A percentile compares a stretch with the other conserved stretches of the same genome.
phyloP scores from a whole-genome alignment of 179 eudicot species.

The Vitellaria paradoxa region DNA sequence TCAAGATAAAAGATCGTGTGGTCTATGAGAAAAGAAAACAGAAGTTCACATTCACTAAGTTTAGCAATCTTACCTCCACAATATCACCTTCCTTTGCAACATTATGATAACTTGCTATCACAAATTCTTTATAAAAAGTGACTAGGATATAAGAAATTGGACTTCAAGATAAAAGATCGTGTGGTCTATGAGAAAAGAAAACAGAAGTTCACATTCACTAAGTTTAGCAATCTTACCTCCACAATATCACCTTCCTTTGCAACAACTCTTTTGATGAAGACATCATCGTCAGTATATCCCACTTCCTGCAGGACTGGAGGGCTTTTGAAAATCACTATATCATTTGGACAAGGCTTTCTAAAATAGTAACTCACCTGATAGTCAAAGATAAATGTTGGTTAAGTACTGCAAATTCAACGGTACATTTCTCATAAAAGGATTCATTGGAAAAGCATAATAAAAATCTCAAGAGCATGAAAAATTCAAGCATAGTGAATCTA shows the following conservation, averaged over 20 bases:
- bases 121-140: not conserved
- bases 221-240: slow-evolving; percentile 51
- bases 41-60: not conserved
- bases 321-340: slow-evolving; percentile 86
- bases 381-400: slow-evolving; percentile 26
- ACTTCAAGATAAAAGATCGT: too few relatives aligned
- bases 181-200: not conserved
- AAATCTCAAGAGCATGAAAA: not conserved
- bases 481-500: not conserved
- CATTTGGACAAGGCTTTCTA: slow-evolving; percentile 92
- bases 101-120: not conserved
- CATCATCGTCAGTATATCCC: slow-evolving; percentile 88
- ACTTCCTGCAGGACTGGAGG: slow-evolving; percentile 91
- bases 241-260: slow-evolving; percentile 92
- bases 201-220: not conserved
- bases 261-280: slow-evolving; percentile 82
- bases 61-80: slow-evolving; percentile 63
- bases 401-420: not conserved
- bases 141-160: too few relatives aligned
- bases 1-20: too few relatives aligned
- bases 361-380: slow-evolving; percentile 87
- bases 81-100: slow-evolving; percentile 92
- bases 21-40: not conserved
- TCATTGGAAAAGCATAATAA: too few relatives aligned
- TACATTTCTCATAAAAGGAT: not conserved